Conservation (phyloP, 805 yeast genomes). For the Jamesozyma piceae region DNA sequence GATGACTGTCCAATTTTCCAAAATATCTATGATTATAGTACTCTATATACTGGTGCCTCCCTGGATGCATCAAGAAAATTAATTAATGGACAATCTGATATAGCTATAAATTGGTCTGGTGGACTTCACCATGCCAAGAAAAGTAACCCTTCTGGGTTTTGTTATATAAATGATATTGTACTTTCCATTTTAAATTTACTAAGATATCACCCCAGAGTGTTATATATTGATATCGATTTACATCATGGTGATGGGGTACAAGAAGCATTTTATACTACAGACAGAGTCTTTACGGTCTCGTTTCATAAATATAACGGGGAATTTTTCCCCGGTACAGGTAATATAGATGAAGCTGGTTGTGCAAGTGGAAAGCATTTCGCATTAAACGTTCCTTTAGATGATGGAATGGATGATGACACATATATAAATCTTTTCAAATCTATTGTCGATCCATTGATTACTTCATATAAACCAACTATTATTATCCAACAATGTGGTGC, state of each 20-base stretch:
- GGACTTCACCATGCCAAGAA: slow-evolving; percentile 91
- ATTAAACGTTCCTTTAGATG: slow-evolving; percentile 78
- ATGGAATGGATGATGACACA: slow-evolving; percentile 85
- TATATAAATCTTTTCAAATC: slow-evolving; percentile 44
- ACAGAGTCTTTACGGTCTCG: slow-evolving; percentile 82
- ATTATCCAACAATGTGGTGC: slow-evolving; percentile 98
- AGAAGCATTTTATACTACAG: slow-evolving; percentile 87
- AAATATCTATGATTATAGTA: slow-evolving; percentile 65
- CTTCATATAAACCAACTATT: slow-evolving; percentile 85
- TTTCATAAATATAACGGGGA: slow-evolving; percentile 86
- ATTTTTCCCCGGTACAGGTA: slow-evolving; percentile 91
- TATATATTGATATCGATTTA: slow-evolving; percentile 82
- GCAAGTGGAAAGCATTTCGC: slow-evolving; percentile 77
- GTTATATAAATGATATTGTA: slow-evolving; percentile 85
- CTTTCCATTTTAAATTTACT: slow-evolving; percentile 71
- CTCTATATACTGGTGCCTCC: slow-evolving; percentile 81
- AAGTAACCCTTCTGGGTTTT: slow-evolving; percentile 82
- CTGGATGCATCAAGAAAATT: slow-evolving; percentile 83
- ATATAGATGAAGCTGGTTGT: slow-evolving; percentile 73
- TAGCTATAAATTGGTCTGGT: slow-evolving; percentile 90
- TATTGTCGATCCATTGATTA: slow-evolving; percentile 80
- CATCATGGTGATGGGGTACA: slow-evolving; percentile 96
- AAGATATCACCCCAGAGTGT: slow-evolving; percentile 74
- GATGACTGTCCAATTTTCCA: slow-evolving; percentile 87
- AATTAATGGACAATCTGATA: slow-evolving; percentile 73